These are phyloP conservation scores for Tuber indicum DNA, from an alignment of 495 filamentous ascomycete genomes.

Conservation along the genomic window DNA sequence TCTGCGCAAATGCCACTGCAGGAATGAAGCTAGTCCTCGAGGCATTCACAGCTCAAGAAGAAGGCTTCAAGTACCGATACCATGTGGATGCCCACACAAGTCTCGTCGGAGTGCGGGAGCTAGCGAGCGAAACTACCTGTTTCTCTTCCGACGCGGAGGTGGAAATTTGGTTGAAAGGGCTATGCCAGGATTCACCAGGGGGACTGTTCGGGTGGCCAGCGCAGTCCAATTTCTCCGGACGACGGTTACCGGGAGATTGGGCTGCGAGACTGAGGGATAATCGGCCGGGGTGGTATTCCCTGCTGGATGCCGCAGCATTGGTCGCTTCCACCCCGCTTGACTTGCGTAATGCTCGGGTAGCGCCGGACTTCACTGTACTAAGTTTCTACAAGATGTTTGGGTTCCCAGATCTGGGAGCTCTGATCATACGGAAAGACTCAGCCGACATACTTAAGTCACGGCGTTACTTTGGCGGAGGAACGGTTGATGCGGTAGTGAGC, in stretches of 20 bases:
- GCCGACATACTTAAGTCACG: slow-evolving; percentile 56
- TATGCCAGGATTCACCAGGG: slow-evolving; percentile 34
- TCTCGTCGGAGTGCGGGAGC: slow-evolving; percentile 72
- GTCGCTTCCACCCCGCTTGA: slow-evolving; percentile 72
- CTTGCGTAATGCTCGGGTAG: slow-evolving; percentile 53
- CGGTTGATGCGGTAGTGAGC: slow-evolving; percentile 70
- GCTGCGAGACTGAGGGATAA: slow-evolving; percentile 49
- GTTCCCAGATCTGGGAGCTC: slow-evolving; percentile 81
- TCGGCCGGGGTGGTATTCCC: slow-evolving; percentile 52
- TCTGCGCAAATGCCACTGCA: slow-evolving; percentile 87
- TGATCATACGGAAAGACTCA: slow-evolving; percentile 67
- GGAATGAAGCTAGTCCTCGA: slow-evolving; percentile 82
- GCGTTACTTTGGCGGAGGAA: slow-evolving; percentile 89
- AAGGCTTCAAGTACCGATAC: slow-evolving; percentile 74
- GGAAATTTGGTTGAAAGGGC: slow-evolving; percentile 57
- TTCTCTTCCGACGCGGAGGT: slow-evolving; percentile 61
- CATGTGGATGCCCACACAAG: slow-evolving; percentile 85
- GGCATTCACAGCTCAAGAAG: slow-evolving; percentile 56
- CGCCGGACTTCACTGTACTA: slow-evolving; percentile 80
- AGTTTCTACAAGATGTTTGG: slow-evolving; percentile 98
- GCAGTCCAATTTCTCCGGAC: slow-evolving; percentile 92
- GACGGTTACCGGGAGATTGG: slow-evolving; percentile 67
- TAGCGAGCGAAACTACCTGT: slow-evolving; percentile 58
- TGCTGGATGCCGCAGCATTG: slow-evolving; percentile 86
- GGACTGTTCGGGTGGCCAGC: slow-evolving; percentile 76